Conservation (phyloP, 2,329 filamentous ascomycete genomes). For the Venturia oleaginea region DNA sequence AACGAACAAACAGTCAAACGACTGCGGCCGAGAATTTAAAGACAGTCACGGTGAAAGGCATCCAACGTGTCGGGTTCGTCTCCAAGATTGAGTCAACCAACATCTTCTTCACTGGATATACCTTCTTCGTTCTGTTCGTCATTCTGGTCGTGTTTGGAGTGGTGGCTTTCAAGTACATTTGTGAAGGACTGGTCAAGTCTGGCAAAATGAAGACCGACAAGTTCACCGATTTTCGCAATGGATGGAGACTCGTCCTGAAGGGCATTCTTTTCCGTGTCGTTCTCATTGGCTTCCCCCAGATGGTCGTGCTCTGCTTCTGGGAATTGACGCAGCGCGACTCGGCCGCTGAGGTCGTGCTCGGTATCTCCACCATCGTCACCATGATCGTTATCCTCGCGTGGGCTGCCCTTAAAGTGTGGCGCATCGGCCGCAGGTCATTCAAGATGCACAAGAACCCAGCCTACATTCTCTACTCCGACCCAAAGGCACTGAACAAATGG, state of each 20-base stretch:
- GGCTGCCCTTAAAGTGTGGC: constrained; percentile 84
- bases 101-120: constrained; percentile 83
- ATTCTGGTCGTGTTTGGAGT: constrained; percentile 69
- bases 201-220: constrained; percentile 75
- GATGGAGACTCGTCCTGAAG: constrained; percentile 86
- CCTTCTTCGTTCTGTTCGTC: constrained; percentile 79
- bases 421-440: constrained; percentile 79
- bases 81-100: constrained; percentile 82
- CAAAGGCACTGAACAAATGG: constrained; percentile 93
- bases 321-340: constrained; percentile 84
- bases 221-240: constrained; percentile 88
- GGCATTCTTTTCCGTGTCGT: constrained; percentile 86
- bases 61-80: constrained; percentile 80
- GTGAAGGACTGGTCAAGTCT: constrained; percentile 65
- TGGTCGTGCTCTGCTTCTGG: constrained; percentile 86
- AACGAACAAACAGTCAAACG: constrained; percentile 32
- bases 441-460: constrained; percentile 91
- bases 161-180: constrained; percentile 68
- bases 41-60: constrained; percentile 59
- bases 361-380: constrained; percentile 79
- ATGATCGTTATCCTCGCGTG: constrained; percentile 70
- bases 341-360: constrained; percentile 73
- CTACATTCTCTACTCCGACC: constrained; percentile 94
- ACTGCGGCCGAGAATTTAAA: constrained; percentile 14
- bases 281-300: constrained; percentile 84